Conservation (phyloP, 2,329 filamentous ascomycete species). For the Metarhizium anisopliae region DNA sequence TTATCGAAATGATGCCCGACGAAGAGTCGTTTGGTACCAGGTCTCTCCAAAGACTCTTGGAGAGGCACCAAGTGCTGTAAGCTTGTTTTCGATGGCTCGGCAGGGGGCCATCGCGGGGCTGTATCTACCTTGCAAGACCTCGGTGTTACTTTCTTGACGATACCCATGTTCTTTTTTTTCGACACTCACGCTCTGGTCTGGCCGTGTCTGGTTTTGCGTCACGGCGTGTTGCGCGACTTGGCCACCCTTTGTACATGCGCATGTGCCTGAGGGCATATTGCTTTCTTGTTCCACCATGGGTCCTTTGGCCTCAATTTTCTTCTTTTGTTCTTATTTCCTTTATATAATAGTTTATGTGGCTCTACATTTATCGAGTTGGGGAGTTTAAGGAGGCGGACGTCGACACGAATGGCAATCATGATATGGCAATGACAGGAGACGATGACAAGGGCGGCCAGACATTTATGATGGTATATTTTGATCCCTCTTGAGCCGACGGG, state of each 20-base stretch:
- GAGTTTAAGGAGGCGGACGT: background rate
- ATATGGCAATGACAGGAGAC: background rate
- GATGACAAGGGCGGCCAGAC: too few relatives aligned
- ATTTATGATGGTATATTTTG: background rate
- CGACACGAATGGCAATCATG: background rate
- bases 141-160: background rate
- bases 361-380: background rate
- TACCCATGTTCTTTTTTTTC: background rate
- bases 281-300: too few relatives aligned
- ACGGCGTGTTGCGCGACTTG: too few relatives aligned
- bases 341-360: background rate
- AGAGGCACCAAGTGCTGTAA: conserved; percentile 44
- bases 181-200: background rate
- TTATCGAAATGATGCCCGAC: conserved; percentile 77
- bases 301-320: background rate
- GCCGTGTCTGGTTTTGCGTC: background rate
- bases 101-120: background rate
- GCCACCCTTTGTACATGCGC: background rate
- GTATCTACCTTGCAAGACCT: background rate
- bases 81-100: background rate
- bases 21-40: conserved; percentile 49
- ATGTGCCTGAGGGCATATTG: background rate
- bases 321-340: background rate
- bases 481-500: background rate
- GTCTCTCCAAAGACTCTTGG: conserved; percentile 43